Evolutionary conservation across 2,329 filamentous ascomycete species (phyloP), one percentile per base, ranked within the genome.

Genomic region (Aspergillus sp.): DNA sequence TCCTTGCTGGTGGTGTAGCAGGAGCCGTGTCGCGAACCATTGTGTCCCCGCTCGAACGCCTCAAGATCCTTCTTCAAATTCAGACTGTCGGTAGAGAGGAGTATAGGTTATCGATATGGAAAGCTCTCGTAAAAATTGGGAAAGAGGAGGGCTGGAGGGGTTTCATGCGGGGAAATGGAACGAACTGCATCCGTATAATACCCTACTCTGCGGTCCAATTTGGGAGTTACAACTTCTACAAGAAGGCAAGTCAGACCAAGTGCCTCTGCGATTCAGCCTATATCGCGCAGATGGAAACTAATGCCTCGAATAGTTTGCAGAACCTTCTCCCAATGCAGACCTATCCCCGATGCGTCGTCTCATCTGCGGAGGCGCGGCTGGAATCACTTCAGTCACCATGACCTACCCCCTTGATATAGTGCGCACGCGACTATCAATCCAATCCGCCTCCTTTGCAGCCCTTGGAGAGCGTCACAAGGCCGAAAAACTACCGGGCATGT

Each of bases 391-490:
- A 10, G 94, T 99, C 53, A 88, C 90, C 53, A 86, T 89, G 66
- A 99, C 94, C 47, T 99, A 99, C 71, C 94, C 94, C 13, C 87
- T 99, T 60, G 94, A 99, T 68, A 99, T 99, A 66, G 93, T 97
- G 54, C 89, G 94, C 56, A 99, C 94, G 19, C 86, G 94, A 38
- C 79, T 99, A 45, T 97, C 93, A 7, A 96, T 99, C 49, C 94
- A 99, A 71, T 92, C 91, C 3, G 94, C 94, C n/a, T 96, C 93
- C 4, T 97, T 99, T 71, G 83, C 87, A 20, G 87, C 84, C 55
- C 80, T 97, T 13, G 82, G 85, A 48, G 73, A 79, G 47, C 81
- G 78, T 65, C 79, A 83, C 33, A 78, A 80, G 36, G 69, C 73
- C 46, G 66, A 73, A 60, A 85, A 89, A 66, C 76, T 96, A 19